Conservation (phyloP, 2,329 filamentous ascomycete genomes). For the Diaporthe batatas region DNA sequence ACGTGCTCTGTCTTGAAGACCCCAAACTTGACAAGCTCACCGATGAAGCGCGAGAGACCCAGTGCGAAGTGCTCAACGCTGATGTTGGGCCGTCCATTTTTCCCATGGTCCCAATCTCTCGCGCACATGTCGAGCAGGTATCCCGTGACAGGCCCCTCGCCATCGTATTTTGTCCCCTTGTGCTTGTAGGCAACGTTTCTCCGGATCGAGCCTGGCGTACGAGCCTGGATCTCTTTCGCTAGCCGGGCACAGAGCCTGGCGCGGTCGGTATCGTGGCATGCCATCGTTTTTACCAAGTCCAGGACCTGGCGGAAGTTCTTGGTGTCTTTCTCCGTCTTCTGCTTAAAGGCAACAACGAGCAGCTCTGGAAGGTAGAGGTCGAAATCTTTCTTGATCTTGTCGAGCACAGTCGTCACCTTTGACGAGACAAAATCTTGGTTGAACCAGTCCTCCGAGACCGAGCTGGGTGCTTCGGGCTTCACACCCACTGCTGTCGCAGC, state of each 20-base stretch:
- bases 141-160: not conserved
- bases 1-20: not conserved
- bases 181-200: not conserved
- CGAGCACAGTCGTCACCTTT: slow-evolving; percentile 3
- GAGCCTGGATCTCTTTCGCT: not conserved
- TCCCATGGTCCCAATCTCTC: not conserved
- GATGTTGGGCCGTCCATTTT: not conserved
- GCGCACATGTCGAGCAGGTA: not conserved
- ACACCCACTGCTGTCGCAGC: not conserved
- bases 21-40: slow-evolving; percentile 8
- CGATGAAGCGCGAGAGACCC: slow-evolving; percentile 19
- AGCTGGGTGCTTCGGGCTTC: not conserved
- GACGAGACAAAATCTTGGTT: not conserved
- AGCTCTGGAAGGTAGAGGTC: not conserved
- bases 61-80: slow-evolving; percentile 12
- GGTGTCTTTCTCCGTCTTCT: not conserved
- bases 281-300: not conserved
- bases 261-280: not conserved
- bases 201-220: not conserved
- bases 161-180: not conserved
- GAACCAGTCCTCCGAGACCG: not conserved
- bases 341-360: not conserved
- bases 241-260: not conserved
- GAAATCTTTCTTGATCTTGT: not conserved
- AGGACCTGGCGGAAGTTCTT: not conserved